Base-by-base conservation (phyloP, 2,329 filamentous ascomycete genomes). In the Ceratocystis harringtonii region DNA sequence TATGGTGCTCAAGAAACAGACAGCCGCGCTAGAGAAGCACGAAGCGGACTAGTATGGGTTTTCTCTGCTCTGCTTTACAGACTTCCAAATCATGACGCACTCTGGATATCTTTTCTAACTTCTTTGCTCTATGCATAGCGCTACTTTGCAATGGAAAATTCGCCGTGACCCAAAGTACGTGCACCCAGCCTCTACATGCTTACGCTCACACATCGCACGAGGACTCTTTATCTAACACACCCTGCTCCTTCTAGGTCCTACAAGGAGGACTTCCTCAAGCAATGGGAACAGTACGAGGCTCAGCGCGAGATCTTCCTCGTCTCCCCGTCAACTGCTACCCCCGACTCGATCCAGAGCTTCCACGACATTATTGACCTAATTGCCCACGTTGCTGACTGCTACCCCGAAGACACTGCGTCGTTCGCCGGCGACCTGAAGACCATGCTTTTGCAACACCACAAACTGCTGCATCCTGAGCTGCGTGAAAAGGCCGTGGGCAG, bases 401-500 rank as follows among this genome's bases (percentile, higher is more conserved):
- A 95, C 75, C 90, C 90, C 62, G 83, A 87, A 67, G 82, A 92
- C 68, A 92, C 91, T 1, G 80, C 80, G 63, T 79, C 81, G 8
- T 97, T 96, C 70, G 84, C 91, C 25, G 81, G 86, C 52, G 89
- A 96, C 69, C 79, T 99, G 61, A 90, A 90, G 72, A 81, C 85
- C 41, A 88, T 99, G 67, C 77, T 99, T 60, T 84, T 84, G 61
- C 80, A 87, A 70, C 90, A 97, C 73, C 92, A 97, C 79, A 84
- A 87, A 58, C 81, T 86, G 2, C 80, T 99, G 41, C 88, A 95
- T 71, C 80, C 85, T 3, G 92, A 97, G 69, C 76, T 99, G 70
- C 83, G 94, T 45, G 94, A 97, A 75, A 97, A 97, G 81, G 84
- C 97, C 66, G 92, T 97, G 1, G 89, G 90, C 61, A 95, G 90